phyloP scores from a whole-genome alignment of 2,329 filamentous ascomycete genomes.

The Graphiopsis chlorocephala region DNA sequence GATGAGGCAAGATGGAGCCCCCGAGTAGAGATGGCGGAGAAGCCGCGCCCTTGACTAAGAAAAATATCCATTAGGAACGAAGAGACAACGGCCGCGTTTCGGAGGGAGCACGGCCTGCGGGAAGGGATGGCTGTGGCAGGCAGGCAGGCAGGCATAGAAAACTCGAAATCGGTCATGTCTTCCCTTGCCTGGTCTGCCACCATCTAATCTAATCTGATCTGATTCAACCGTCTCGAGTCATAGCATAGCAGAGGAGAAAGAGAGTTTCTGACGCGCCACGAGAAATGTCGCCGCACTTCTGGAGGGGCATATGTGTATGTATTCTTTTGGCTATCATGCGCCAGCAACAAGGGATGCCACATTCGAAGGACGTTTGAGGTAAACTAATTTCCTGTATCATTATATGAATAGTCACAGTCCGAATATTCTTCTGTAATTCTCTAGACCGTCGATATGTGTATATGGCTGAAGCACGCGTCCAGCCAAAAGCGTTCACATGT shows the following conservation, averaged over 20 bases:
- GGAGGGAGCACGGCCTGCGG: background rate
- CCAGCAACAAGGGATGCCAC: background rate
- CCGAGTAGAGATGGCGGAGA: background rate
- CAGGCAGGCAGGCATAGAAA: background rate
- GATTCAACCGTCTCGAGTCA: background rate
- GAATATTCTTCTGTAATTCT: background rate
- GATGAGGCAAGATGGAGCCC: slow-evolving; percentile 9
- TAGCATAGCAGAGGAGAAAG: background rate
- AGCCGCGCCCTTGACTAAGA: background rate
- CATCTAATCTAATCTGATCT: slow-evolving; percentile 3
- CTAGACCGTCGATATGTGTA: background rate
- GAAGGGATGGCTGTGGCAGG: background rate
- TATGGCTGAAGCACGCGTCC: background rate
- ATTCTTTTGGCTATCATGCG: background rate
- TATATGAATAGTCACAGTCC: background rate
- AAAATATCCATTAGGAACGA: background rate
- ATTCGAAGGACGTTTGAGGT: background rate
- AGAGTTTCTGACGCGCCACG: background rate
- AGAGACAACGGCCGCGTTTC: background rate
- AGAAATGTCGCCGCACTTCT: background rate
- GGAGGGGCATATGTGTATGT: background rate
- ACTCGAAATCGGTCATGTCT: background rate
- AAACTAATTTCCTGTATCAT: background rate
- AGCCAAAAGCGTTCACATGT: background rate
- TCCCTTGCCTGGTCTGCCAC: background rate